A percentile compares a stretch with the other conserved stretches of the same genome.
Evolutionary conservation across 768 basidiomycete species (phyloP).

Genomic region (Hygrocybe punicea): DNA sequence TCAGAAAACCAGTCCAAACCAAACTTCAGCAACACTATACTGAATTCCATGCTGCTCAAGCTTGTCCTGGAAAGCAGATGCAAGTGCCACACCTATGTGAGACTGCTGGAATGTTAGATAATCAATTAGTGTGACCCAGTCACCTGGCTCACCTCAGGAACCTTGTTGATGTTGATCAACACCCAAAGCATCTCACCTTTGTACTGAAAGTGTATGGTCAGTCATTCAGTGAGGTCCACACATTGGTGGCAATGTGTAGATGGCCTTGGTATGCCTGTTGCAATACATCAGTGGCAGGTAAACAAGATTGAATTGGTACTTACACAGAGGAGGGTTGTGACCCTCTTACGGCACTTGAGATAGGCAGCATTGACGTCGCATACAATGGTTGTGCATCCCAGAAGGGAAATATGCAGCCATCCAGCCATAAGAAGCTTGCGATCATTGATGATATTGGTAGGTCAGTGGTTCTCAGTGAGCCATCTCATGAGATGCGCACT

Average conservation of each 20-base stretch:
- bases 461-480: constrained; percentile 25
- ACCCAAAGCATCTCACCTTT: constrained; percentile 19
- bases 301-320: too few relatives aligned
- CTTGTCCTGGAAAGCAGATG: too few relatives aligned
- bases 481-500: constrained; percentile 28
- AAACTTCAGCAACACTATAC: too few relatives aligned
- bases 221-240: constrained; percentile 36
- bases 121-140: too few relatives aligned
- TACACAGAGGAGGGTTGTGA: too few relatives aligned
- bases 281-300: not conserved
- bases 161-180: constrained; percentile 31
- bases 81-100: too few relatives aligned
- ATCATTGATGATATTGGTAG: constrained; percentile 26
- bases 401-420: constrained; percentile 20
- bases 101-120: too few relatives aligned
- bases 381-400: constrained; percentile 17
- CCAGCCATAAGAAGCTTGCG: constrained; percentile 27
- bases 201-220: constrained; percentile 23
- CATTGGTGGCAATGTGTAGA: constrained; percentile 31
- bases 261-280: constrained; percentile 25
- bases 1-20: too few relatives aligned
- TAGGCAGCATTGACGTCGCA: too few relatives aligned
- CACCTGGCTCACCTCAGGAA: constrained; percentile 13
- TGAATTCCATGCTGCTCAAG: constrained; percentile 17
- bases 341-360: too few relatives aligned